Evolutionary conservation across 768 basidiomycete species (phyloP), one percentile per base, ranked within the genome.

Genomic region (Lactarius sp.): DNA sequence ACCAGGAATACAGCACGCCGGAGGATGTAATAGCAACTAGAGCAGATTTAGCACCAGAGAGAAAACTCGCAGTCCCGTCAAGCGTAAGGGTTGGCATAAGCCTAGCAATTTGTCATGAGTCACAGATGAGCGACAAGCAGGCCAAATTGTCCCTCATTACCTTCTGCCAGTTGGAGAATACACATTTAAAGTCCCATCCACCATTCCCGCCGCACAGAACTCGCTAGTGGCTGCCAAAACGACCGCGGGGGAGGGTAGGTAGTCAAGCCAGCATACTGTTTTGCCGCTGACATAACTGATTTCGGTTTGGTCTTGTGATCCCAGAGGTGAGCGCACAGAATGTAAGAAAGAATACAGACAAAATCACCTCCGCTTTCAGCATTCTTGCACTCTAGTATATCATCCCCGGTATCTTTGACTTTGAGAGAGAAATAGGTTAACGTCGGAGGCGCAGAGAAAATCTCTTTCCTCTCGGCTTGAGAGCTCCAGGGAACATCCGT

Each of bases 261-360:
- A 98, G 74, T 98, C 95, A 50, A 95, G 74, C 94, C 95, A 98
- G 59, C 89, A 85, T 12, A 85, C 88, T 62, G 87, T 83, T 75
- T 85, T 86, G 39, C 82, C 80, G 69, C 77, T 82, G 59, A 83
- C 75, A 62, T 85, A 85, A 6, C 82, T 75, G 16, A 98, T 80
- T 69, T 94, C 92, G 18, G 83, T 81, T 4, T 80, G 78, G n/a
- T 81, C 88, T 86, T 61, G 8, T n/a, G 10, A 31, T 31, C 42
- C n/a, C 8, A 27, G 42, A 61, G 39, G 10, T 55, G 39, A 22
- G 56, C 12, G 9, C 58, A 39, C 33, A 51, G 16, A 34, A 13
- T 36, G 44, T 50, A 57, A 44, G 33, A 14, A 46, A 34, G 67
- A 27, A 57, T 22, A 2, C 20, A 46, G 57, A 20, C 20, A 27